phyloP scores from a whole-genome alignment of 2,329 filamentous ascomycete genomes.

The Furcasterigmium furcatum region DNA sequence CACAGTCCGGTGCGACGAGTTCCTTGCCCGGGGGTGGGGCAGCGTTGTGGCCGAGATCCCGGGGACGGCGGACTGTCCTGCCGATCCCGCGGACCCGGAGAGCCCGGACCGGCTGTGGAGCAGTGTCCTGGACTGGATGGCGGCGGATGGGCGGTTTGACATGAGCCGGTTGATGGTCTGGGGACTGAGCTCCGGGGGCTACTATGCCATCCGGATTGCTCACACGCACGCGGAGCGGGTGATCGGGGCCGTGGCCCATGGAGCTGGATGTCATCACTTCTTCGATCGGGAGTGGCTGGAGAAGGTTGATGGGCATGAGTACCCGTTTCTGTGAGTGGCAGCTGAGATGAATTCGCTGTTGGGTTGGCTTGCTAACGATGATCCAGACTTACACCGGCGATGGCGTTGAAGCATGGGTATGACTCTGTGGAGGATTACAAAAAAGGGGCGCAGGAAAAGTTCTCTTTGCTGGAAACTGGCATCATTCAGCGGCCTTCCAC shows the following conservation, averaged over 20 bases:
- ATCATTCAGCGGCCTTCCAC: conserved; percentile 53
- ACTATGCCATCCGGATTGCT: conserved; percentile 65
- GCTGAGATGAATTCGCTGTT: too few species aligned
- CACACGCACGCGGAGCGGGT: conserved; percentile 59
- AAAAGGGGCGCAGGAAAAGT: conserved; percentile 53
- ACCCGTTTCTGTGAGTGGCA: conserved; percentile 50
- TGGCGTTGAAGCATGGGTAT: conserved; percentile 63
- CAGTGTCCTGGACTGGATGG: conserved; percentile 60
- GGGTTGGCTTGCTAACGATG: conserved; percentile 4
- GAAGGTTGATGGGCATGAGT: conserved; percentile 63
- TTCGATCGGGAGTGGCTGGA: conserved; percentile 53
- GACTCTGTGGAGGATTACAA: conserved; percentile 51
- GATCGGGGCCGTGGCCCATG: conserved; percentile 55
- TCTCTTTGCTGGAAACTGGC: conserved; percentile 58
- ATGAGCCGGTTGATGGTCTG: conserved; percentile 55
- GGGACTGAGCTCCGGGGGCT: conserved; percentile 64
- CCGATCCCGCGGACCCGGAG: conserved; percentile 56
- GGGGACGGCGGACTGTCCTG: conserved; percentile 57
- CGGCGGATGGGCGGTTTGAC: conserved; percentile 46
- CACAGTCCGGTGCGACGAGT: conserved; percentile 57
- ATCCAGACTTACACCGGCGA: conserved; percentile 44
- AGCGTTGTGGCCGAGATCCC: conserved; percentile 55
- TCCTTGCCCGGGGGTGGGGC: conserved; percentile 61
- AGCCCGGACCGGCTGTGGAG: conserved; percentile 60
- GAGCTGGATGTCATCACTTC: conserved; percentile 53